phyloP scores from a whole-genome alignment of 1,284 basidiomycete species.

The Fistulinella cinereoalba region DNA sequence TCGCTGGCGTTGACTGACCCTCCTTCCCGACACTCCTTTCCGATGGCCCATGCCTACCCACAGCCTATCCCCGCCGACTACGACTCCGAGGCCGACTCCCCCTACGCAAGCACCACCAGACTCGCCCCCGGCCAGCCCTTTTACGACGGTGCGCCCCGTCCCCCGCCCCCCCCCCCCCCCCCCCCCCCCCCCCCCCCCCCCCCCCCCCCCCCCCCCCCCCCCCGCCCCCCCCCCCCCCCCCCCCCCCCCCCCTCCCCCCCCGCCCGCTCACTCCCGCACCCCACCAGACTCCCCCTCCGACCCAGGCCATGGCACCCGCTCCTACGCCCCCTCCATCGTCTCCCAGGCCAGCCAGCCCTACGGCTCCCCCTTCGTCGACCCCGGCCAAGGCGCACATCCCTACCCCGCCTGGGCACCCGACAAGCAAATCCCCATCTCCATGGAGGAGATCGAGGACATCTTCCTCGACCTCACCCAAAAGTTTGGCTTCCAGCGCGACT shows the following conservation, averaged over 20 bases:
- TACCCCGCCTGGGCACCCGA: constrained; percentile 96
- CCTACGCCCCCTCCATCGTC: constrained; percentile 52
- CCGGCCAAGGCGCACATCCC: constrained; percentile 63
- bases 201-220: constrained; percentile 35
- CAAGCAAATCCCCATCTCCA: constrained; percentile 93
- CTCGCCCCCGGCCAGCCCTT: constrained; percentile 29
- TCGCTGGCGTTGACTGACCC: constrained; percentile 23
- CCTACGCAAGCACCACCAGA: constrained; percentile 33
- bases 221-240: constrained; percentile 33
- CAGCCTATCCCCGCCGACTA: constrained; percentile 37
- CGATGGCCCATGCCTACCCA: constrained; percentile 30
- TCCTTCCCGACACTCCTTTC: constrained; percentile 27
- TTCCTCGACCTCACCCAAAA: constrained; percentile 98
- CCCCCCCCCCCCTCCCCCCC: constrained; percentile 33
- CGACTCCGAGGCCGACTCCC: constrained; percentile 30
- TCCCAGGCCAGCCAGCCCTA: constrained; percentile 57
- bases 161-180: constrained; percentile 23
- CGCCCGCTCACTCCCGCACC: constrained; percentile 30
- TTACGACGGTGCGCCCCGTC: constrained; percentile 14
- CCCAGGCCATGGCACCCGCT: constrained; percentile 38
- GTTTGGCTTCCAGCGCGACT: constrained; percentile 97
- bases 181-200: constrained; percentile 31
- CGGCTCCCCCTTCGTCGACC: constrained; percentile 58
- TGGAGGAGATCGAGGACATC: constrained; percentile 98
- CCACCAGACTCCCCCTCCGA: constrained; percentile 43